Evolutionary conservation across 106 monocot genomes (phyloP), one percentile per base, ranked within the genome.

Genomic region (Phalaenopsis aphrodite): DNA sequence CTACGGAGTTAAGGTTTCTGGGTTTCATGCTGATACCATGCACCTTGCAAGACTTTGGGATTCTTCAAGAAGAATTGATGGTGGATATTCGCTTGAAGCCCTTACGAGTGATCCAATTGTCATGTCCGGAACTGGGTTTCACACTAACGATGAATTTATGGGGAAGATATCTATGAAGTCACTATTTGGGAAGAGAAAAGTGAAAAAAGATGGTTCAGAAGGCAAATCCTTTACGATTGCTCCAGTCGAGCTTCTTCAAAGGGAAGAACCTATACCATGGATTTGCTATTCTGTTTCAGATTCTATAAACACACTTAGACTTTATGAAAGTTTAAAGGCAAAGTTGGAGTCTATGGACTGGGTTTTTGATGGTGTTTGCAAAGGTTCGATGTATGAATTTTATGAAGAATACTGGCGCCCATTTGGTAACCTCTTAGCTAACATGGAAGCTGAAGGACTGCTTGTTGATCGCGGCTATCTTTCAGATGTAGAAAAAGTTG

Each of bases 11-110:
- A 95, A 93, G 78, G 75, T 91, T 76, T 78, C 91, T 83, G 99
- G 99, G 47, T 99, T 99, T 82, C 88, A 99, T 90, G 99, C 99
- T 17, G 99, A 99, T 84, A 99, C 99, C 42, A 99, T 99, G 91
- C 99, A 99, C 88, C 93, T 99, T 85, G 95, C 99, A 49, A 88
- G 99, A 39, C 89, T 99, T 45, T 99, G 91, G 88, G 91, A 99
- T 86, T 99, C 99, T 77, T 95, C 94, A 55, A 89, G 95, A 81
- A 81, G 85, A 86, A 74, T 55, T 37, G 83, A 93, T 79, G 99
- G 99, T 75, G 99, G 99, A 24, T 99, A 99, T 93, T 99, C 99
- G 39, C 93, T 99, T 72, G 99, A 99, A 85, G 93, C 91, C 78
- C 99, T 99, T 75, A 87, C 93, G 41, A 83, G 87, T 57, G 91